Conservation (phyloP, 148 eudicot genomes). For the Rhododendron mucronatum region DNA sequence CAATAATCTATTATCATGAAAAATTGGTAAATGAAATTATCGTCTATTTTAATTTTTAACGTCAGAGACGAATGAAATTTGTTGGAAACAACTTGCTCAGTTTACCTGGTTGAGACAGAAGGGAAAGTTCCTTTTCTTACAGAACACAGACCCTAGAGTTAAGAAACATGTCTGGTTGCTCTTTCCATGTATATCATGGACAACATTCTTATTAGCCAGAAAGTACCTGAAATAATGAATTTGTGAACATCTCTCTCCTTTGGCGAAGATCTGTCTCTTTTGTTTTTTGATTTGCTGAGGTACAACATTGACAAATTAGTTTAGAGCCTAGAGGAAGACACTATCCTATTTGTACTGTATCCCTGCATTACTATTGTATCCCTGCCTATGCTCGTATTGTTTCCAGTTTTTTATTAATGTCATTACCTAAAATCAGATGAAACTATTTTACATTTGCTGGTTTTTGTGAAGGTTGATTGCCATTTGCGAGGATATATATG, state of each 20-base stretch:
- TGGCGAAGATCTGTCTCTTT: not conserved
- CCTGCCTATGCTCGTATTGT: not conserved
- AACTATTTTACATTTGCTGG: not conserved
- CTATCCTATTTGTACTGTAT: not conserved
- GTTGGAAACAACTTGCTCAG: not conserved
- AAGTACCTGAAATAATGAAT: not conserved
- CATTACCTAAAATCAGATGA: not conserved
- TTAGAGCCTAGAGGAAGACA: not conserved
- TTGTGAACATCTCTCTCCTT: not conserved
- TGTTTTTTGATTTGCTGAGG: not conserved
- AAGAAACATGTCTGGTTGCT: not conserved
- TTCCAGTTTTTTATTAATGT: not conserved
- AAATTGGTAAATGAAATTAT: not conserved
- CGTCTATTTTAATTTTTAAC: not conserved
- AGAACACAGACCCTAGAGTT: not conserved
- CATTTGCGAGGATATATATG: slow-evolving; percentile 92
- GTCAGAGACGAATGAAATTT: not conserved
- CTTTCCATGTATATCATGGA: slow-evolving; percentile 1
- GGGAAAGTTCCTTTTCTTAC: not conserved
- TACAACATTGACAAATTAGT: not conserved
- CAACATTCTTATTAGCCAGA: not conserved
- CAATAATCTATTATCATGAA: not conserved
- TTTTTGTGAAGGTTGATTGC: slow-evolving; percentile 67
- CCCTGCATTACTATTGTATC: not conserved
- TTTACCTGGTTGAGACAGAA: not conserved